Percentiles rank a stretch among this genome's conserved stretches.
Conservation (phyloP, 768 basidiomycete species). For the Calocybe gangraenosa region DNA sequence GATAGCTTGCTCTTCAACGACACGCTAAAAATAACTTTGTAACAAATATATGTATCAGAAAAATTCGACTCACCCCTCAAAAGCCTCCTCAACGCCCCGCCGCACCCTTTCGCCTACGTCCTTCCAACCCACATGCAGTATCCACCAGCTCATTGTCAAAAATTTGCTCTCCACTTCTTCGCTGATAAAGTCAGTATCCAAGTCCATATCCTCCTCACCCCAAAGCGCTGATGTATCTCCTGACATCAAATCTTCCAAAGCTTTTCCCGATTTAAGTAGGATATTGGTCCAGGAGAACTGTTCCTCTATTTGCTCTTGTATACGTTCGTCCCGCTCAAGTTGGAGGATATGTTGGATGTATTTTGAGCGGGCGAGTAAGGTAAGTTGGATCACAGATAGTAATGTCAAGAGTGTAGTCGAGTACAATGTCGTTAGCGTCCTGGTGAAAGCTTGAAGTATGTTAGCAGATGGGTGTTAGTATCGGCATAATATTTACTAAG, state of each 20-base stretch:
- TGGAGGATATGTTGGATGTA: conserved; percentile 70
- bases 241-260: conserved; percentile 21
- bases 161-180: conserved; percentile 77
- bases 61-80: conserved; percentile 62
- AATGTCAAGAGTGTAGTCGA: conserved; percentile 80
- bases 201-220: conserved; percentile 19
- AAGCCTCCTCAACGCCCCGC: conserved; percentile 74
- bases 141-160: conserved; percentile 90
- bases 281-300: conserved; percentile 36
- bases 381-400: conserved; percentile 84
- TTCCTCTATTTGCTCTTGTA: conserved; percentile 40
- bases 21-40: conserved; percentile 47
- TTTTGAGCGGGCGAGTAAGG: conserved; percentile 74
- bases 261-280: conserved; percentile 23
- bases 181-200: conserved; percentile 30
- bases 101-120: conserved; percentile 72
- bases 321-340: conserved; percentile 54
- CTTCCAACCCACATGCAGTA: conserved; percentile 89
- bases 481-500: conserved; percentile 50
- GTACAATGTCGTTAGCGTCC: conserved; percentile 84
- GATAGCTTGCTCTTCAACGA: conserved; percentile 77
- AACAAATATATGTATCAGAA: neutral
- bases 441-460: conserved; percentile 67
- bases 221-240: conserved; percentile 18
- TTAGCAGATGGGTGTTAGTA: neutral